Evolutionary conservation across 1,139 yeast genomes (phyloP).

Genomic region (Taiozyma sp.): DNA sequence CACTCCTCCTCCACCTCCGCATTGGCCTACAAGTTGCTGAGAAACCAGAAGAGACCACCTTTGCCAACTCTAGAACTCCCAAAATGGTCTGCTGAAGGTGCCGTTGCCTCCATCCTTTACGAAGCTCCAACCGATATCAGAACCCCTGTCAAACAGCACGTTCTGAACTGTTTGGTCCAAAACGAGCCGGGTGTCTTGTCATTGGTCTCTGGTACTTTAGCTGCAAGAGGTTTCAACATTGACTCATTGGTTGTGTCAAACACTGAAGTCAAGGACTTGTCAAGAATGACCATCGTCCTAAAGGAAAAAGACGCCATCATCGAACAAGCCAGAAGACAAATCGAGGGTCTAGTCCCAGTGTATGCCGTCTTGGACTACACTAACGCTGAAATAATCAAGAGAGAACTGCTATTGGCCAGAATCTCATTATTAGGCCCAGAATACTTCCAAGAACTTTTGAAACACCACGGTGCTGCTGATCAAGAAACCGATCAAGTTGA

Average conservation of each 20-base stretch:
- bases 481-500: constrained; percentile 15
- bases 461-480: constrained; percentile 51
- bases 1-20: constrained; percentile 78
- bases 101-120: constrained; percentile 89
- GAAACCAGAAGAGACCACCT: constrained; percentile 83
- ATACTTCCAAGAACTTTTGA: constrained; percentile 90
- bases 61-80: constrained; percentile 95
- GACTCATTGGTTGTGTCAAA: constrained; percentile 95
- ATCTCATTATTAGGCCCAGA: constrained; percentile 93
- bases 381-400: constrained; percentile 79
- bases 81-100: constrained; percentile 91
- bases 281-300: constrained; percentile 94
- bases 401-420: constrained; percentile 88
- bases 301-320: constrained; percentile 94
- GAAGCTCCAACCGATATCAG: constrained; percentile 81
- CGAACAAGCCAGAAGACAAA: constrained; percentile 98
- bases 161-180: constrained; percentile 93
- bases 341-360: constrained; percentile 96
- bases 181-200: constrained; percentile 98
- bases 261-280: constrained; percentile 92
- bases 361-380: constrained; percentile 96
- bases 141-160: constrained; percentile 72
- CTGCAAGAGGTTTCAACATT: constrained; percentile 97
- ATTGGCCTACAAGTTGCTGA: constrained; percentile 83
- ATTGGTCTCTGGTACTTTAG: constrained; percentile 89